These are phyloP conservation scores for Waltergamsia citrina DNA, from an alignment of 2,329 filamentous ascomycete species.

Conservation along the genomic window DNA sequence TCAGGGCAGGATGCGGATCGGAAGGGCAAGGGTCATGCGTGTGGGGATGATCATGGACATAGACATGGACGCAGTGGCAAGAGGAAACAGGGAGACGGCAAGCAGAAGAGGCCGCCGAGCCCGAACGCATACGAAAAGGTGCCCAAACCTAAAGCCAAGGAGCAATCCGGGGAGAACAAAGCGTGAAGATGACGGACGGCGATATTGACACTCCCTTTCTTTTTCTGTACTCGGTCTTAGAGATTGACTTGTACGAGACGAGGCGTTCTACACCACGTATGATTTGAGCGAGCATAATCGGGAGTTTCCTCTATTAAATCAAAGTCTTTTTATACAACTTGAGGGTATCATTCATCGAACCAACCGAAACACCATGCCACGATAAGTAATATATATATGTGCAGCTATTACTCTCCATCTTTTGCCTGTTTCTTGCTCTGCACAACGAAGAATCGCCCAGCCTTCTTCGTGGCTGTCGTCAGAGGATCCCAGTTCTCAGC, in stretches of 20 bases:
- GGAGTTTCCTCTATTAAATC: too few species aligned
- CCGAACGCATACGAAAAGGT: slow-evolving; percentile 79
- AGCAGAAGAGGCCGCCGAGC: slow-evolving; percentile 45
- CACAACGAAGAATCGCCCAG: slow-evolving; percentile 70
- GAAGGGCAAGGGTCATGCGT: slow-evolving; percentile 29
- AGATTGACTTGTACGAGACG: too few species aligned
- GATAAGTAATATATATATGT: background rate
- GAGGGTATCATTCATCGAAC: background rate
- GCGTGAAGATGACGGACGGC: slow-evolving; percentile 7
- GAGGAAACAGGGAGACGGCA: slow-evolving; percentile 7
- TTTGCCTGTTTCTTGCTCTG: slow-evolving; percentile 41
- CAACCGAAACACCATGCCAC: too few species aligned
- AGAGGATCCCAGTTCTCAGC: slow-evolving; percentile 64
- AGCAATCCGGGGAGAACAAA: slow-evolving; percentile 11
- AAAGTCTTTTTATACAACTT: too few species aligned
- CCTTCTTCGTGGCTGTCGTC: slow-evolving; percentile 51
- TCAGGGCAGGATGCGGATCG: slow-evolving; percentile 19
- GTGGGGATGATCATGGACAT: slow-evolving; percentile 25
- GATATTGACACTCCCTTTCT: background rate
- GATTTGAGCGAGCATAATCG: too few species aligned
- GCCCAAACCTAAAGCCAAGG: slow-evolving; percentile 34
- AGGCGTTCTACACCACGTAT: too few species aligned
- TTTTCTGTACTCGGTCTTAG: too few species aligned
- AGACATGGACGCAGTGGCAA: slow-evolving; percentile 22
- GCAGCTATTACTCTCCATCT: background rate